Conservation (phyloP, 2,329 filamentous ascomycete species). For the Microsporum audouinii region DNA sequence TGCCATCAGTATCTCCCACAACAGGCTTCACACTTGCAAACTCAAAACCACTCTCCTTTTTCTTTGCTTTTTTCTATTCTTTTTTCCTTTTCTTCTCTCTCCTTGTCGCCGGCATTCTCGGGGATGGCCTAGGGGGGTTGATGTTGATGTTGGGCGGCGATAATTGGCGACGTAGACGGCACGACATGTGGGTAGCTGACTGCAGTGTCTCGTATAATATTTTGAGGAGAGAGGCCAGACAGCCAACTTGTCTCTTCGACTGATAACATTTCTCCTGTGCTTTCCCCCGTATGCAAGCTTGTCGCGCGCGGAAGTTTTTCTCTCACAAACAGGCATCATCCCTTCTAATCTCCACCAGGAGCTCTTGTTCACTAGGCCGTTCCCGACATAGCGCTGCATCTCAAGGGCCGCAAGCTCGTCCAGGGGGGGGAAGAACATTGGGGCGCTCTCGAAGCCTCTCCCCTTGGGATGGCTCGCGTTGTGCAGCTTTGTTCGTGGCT, state of each 20-base stretch:
- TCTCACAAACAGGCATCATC: neutral
- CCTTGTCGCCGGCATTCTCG: neutral
- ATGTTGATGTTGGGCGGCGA: too few species aligned
- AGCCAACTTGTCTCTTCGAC: neutral
- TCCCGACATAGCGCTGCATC: constrained; percentile 3
- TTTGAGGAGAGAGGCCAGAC: neutral
- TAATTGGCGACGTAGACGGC: too few species aligned
- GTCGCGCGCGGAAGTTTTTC: constrained; percentile 1
- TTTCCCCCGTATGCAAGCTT: neutral
- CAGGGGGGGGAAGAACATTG: neutral
- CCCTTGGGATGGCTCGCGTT: neutral
- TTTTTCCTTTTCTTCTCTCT: neutral
- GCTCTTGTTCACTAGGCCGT: neutral
- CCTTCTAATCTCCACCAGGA: neutral
- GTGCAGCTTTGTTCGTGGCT: neutral
- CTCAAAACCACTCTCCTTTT: neutral
- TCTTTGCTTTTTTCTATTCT: neutral
- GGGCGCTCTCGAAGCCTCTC: neutral
- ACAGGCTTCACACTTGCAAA: neutral
- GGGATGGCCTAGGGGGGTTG: neutral
- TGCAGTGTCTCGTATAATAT: neutral
- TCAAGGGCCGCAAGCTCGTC: neutral
- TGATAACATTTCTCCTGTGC: neutral
- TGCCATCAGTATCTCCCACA: neutral
- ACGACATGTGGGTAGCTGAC: neutral